Conservation (phyloP, 2,329 filamentous ascomycete genomes). For the Endoconidiophora polonica region DNA sequence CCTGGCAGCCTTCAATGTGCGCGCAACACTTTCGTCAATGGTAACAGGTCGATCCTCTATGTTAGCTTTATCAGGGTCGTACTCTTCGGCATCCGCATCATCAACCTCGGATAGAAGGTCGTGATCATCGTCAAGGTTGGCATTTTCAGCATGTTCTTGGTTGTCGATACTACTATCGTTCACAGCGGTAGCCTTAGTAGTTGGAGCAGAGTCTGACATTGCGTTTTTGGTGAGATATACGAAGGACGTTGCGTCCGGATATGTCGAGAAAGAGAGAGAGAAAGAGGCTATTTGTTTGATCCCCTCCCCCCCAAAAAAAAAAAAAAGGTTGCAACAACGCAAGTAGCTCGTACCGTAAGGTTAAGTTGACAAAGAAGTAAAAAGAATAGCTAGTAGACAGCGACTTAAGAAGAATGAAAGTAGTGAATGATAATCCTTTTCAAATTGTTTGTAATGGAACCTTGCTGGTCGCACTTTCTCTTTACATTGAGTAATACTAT, state of each 20-base stretch:
- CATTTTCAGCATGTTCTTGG: conserved; percentile 24
- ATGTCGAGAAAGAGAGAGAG: not conserved
- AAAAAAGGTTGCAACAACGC: no score
- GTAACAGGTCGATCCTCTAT: conserved; percentile 48
- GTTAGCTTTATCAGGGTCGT: conserved; percentile 46
- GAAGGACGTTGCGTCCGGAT: not conserved
- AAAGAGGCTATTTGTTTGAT: not conserved
- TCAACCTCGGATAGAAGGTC: conserved; percentile 51
- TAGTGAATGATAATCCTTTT: no score
- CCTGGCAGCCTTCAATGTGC: conserved; percentile 47
- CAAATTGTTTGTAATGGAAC: no score
- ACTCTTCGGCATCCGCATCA: conserved; percentile 53
- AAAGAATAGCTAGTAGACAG: no score
- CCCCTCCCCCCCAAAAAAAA: no score
- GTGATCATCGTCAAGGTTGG: conserved; percentile 37
- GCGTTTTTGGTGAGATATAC: not conserved
- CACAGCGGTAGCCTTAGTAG: not conserved
- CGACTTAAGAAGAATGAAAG: no score
- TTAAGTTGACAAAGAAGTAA: no score
- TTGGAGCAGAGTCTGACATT: not conserved
- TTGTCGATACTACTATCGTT: not conserved
- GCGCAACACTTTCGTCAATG: conserved; percentile 49
- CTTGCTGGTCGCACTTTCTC: no score
- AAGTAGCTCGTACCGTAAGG: no score
- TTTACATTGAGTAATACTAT: no score